Evolutionary conservation across 1,284 basidiomycete species (phyloP), one percentile per base, ranked within the genome.

Genomic region (Peniophora sp.): DNA sequence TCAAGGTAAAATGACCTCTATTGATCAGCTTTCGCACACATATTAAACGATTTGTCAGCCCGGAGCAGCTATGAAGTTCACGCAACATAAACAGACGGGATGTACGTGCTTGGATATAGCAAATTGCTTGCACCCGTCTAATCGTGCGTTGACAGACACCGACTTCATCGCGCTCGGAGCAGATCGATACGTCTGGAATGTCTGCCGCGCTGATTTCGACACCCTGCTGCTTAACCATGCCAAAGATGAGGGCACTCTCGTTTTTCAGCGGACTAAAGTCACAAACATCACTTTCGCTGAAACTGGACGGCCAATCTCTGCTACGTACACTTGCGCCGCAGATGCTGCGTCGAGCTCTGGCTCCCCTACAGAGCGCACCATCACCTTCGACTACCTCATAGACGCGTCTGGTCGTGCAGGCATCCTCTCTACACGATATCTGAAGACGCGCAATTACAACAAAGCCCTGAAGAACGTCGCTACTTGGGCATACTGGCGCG

Each of bases 401-500:
- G 85, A 89, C 61, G 86, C 85, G 3, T 81, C 78, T 22, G 85
- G 85, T 35, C 76, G 86, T 14, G 69, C 75, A 0, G 85, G 85
- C 1, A 60, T 89, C 49, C 68, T 89, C 63, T 85, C 81, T 5
- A 79, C 75, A 11, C 74, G 71, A 39, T 85, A 87, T 58, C 63
- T 87, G 27, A 83, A 81, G 60, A 85, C 84, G 59, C 70, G 87
- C 41, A 77, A 72, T 52, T 83, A 79, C 63, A 89, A 86, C 54
- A 70, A 75, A 34, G 79, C 81, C 2, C 62, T 89, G 49, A 83
- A 77, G 59, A 89, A 89, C 59, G 73, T 88, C 20, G 87, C 87
- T 0, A 72, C 83, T 11, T 89, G 87, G 87, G 86, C 79, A 2
- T 89, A 89, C 59, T 89, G 85, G 85, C 69, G 59, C 24, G 70